Conservation (phyloP, 768 basidiomycete species). For the Psilocybe cubensis region DNA sequence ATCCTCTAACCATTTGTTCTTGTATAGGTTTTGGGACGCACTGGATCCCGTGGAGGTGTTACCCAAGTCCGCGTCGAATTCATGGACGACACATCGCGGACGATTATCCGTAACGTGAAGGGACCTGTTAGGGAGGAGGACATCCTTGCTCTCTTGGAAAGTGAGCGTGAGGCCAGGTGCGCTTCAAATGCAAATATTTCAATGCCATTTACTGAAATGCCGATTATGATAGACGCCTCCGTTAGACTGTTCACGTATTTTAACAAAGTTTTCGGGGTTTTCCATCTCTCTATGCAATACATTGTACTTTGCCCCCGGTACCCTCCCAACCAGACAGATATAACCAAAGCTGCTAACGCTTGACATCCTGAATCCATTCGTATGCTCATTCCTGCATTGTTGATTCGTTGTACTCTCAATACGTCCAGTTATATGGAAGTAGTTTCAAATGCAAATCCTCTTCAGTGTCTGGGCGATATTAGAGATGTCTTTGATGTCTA, state of each 20-base stretch:
- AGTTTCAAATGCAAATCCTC: no score
- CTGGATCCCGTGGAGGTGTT: conserved; percentile 98
- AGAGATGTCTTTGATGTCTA: no score
- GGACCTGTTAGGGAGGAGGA: conserved; percentile 96
- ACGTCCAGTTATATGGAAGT: no score
- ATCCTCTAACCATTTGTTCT: conserved; percentile 13
- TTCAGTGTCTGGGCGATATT: no score
- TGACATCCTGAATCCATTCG: no score
- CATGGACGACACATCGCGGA: conserved; percentile 94
- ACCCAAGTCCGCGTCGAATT: conserved; percentile 99
- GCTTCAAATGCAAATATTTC: not conserved
- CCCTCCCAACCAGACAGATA: conserved; percentile 5
- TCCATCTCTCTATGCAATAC: conserved; percentile 26
- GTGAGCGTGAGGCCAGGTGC: conserved; percentile 98
- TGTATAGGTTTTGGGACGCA: conserved; percentile 91
- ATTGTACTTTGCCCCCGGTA: conserved; percentile 23
- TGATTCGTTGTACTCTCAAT: no score
- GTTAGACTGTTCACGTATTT: conserved; percentile 17
- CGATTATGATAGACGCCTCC: conserved; percentile 21
- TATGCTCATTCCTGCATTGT: no score
- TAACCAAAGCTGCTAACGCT: no score
- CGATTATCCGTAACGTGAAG: conserved; percentile 99
- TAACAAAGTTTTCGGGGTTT: conserved; percentile 18
- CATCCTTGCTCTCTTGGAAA: conserved; percentile 95
- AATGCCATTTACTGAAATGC: conserved; percentile 7